phyloP scores from a whole-genome alignment of 257 asterid species.

The Solanum appendiculatum region DNA sequence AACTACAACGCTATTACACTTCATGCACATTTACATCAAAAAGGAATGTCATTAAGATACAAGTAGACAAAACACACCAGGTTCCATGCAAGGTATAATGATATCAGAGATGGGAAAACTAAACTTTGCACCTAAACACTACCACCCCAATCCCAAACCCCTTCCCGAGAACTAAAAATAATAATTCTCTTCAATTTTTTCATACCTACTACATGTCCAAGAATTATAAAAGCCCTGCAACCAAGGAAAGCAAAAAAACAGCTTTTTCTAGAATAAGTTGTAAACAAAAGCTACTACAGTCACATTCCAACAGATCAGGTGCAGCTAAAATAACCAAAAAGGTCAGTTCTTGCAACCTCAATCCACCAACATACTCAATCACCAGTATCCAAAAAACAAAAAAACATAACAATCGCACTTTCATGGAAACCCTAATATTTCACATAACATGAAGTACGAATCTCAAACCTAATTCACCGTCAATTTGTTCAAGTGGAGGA shows the following conservation, averaged over 20 bases:
- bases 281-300: background rate
- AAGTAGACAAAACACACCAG: background rate
- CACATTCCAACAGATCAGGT: background rate
- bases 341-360: background rate
- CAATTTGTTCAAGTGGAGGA: constrained; percentile 3
- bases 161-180: background rate
- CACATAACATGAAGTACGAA: background rate
- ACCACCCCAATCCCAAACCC: background rate
- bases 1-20: background rate
- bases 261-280: background rate
- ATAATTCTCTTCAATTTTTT: background rate
- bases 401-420: background rate
- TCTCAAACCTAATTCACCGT: background rate
- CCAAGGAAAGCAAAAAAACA: background rate
- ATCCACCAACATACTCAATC: background rate
- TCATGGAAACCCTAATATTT: background rate
- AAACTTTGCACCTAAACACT: background rate
- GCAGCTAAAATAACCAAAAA: background rate
- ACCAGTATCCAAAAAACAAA: background rate
- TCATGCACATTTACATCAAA: background rate
- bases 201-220: background rate
- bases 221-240: background rate
- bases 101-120: background rate
- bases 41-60: background rate
- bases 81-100: background rate